Percentiles rank a stretch among this genome's conserved stretches.
These are phyloP conservation scores for Hypoxylon lienhwacheense DNA, from an alignment of 495 filamentous ascomycete genomes.

Conservation along the genomic window DNA sequence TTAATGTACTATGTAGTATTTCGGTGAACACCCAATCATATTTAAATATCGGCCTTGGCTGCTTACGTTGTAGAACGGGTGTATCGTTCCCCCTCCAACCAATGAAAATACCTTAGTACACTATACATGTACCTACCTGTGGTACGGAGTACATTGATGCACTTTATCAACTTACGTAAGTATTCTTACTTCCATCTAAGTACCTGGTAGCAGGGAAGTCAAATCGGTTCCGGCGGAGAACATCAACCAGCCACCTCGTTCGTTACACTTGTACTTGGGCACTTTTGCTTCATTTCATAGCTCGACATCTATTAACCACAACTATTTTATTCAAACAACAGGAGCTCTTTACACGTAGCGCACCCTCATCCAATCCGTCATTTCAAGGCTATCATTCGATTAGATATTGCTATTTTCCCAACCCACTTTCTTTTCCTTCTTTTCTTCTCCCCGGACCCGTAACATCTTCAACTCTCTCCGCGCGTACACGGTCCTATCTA, in stretches of 20 bases:
- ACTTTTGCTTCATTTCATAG: constrained; percentile 13
- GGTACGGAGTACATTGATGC: too few species aligned
- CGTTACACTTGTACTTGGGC: constrained; percentile 18
- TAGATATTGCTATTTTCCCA: constrained; percentile 18
- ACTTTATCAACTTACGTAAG: constrained; percentile 8
- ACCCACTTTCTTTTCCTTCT: constrained; percentile 20
- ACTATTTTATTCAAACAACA: neutral
- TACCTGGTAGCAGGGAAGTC: constrained; percentile 22
- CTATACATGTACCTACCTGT: neutral
- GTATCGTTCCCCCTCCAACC: constrained; percentile 32
- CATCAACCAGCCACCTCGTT: constrained; percentile 29
- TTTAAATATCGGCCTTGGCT: neutral
- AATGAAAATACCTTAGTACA: constrained; percentile 15
- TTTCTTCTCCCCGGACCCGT: constrained; percentile 2
- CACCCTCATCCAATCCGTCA: constrained; percentile 12
- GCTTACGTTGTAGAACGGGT: too few species aligned
- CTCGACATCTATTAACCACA: too few species aligned
- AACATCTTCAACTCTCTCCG: constrained; percentile 4
- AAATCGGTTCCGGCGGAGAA: constrained; percentile 7
- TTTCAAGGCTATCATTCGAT: constrained; percentile 5
- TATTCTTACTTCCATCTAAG: too few species aligned
- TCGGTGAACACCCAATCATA: constrained; percentile 1
- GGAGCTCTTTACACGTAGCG: constrained; percentile 30
- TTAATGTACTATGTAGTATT: neutral
- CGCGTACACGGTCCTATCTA: neutral